Conservation (phyloP, 1,284 basidiomycete genomes). For the Rhodotorula mucilaginosa region DNA sequence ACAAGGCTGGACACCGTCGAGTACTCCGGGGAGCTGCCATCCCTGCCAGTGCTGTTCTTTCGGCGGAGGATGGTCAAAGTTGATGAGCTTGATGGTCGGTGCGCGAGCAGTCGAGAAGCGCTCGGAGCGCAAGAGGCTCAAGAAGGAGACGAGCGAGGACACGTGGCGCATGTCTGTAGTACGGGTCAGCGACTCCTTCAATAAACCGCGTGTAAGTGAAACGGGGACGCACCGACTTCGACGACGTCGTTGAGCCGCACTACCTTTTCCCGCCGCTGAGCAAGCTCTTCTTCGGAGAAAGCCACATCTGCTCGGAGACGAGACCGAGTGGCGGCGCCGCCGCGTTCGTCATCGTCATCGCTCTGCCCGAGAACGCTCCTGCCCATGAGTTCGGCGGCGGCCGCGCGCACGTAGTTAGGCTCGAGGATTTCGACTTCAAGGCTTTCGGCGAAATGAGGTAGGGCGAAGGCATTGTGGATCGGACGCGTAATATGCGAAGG, state of each 20-base stretch:
- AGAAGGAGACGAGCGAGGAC: not conserved
- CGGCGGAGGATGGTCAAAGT: slow-evolving; percentile 8
- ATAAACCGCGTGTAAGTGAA: no score
- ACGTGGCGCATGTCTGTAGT: slow-evolving; percentile 24
- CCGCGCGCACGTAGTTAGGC: slow-evolving; percentile 9
- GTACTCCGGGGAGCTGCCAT: not conserved
- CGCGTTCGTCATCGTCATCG: not conserved
- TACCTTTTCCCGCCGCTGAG: not conserved
- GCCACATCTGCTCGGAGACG: not conserved
- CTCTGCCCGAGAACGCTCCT: slow-evolving; percentile 7
- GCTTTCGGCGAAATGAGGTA: slow-evolving; percentile 11
- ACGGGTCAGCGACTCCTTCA: no score
- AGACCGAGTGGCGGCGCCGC: not conserved
- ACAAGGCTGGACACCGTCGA: slow-evolving; percentile 19
- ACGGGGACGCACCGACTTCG: slow-evolving; percentile 11
- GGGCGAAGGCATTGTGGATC: slow-evolving; percentile 17
- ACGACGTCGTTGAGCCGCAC: slow-evolving; percentile 1
- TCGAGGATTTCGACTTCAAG: slow-evolving; percentile 22
- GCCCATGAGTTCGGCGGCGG: slow-evolving; percentile 8
- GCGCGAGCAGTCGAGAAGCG: slow-evolving; percentile 5
- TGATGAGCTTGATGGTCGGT: slow-evolving; percentile 9
- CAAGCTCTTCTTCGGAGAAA: not conserved
- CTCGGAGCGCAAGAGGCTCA: not conserved
- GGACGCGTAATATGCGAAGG: not conserved
- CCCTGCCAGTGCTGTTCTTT: slow-evolving; percentile 6